Evolutionary conservation across 208 protist genomes (phyloP).

Genomic region (Perkinsela sp.): DNA sequence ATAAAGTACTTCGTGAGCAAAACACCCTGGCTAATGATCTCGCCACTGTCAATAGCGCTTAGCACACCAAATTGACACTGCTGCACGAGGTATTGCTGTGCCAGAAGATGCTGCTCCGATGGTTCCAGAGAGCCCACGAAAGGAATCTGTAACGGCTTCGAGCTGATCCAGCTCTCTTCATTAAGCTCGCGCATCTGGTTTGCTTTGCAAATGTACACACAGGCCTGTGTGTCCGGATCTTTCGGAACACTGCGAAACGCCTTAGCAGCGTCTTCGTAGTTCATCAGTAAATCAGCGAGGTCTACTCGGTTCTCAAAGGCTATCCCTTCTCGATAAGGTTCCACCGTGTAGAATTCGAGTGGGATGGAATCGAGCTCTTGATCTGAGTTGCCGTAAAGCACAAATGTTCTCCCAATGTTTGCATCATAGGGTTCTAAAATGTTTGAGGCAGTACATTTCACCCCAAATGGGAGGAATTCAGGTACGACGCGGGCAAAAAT

Average conservation of each 20-base stretch:
- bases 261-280: slow-evolving; percentile 18
- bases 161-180: slow-evolving; percentile 43
- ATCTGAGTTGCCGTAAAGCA: slow-evolving; percentile 29
- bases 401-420: slow-evolving; percentile 36
- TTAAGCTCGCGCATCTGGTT: slow-evolving; percentile 50
- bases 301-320: slow-evolving; percentile 48
- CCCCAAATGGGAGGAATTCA: slow-evolving; percentile 40
- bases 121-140: slow-evolving; percentile 33
- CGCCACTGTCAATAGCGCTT: slow-evolving; percentile 43
- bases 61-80: slow-evolving; percentile 63
- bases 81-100: slow-evolving; percentile 38
- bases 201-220: slow-evolving; percentile 54
- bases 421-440: slow-evolving; percentile 38
- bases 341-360: slow-evolving; percentile 67
- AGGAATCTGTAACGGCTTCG: slow-evolving; percentile 21
- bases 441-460: slow-evolving; percentile 45
- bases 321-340: slow-evolving; percentile 64
- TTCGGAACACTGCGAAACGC: slow-evolving; percentile 45
- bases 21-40: slow-evolving; percentile 67
- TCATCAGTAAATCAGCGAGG: slow-evolving; percentile 24
- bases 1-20: slow-evolving; percentile 62
- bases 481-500: slow-evolving; percentile 59
- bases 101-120: slow-evolving; percentile 29
- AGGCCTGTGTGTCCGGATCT: slow-evolving; percentile 14
- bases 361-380: slow-evolving; percentile 53